Percentiles rank a stretch among this genome's conserved stretches.
Evolutionary conservation across 768 basidiomycete genomes (phyloP).

Genomic region (Udeniomyces megalosporus): DNA sequence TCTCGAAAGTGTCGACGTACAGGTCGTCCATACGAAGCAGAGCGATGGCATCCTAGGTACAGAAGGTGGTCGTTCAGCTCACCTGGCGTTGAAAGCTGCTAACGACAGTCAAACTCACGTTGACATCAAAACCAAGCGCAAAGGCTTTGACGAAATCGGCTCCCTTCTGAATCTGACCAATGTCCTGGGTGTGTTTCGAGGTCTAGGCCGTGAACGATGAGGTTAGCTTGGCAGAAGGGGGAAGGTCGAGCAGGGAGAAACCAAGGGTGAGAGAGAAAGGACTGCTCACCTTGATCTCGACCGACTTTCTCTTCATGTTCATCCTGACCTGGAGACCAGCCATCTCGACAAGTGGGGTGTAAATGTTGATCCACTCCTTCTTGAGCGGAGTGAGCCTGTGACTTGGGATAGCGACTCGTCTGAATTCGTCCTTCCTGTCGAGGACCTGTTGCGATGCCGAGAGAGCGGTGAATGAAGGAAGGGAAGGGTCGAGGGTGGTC

Average conservation of each 20-base stretch:
- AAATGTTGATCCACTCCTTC: slow-evolving; percentile 89
- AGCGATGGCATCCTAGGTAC: slow-evolving; percentile 71
- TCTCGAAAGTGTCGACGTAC: slow-evolving; percentile 95
- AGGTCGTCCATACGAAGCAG: slow-evolving; percentile 88
- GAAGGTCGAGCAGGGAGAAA: not conserved
- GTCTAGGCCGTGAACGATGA: slow-evolving; percentile 43
- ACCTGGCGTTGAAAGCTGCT: not conserved
- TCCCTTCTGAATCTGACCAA: slow-evolving; percentile 86
- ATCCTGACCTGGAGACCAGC: slow-evolving; percentile 89
- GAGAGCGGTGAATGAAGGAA: slow-evolving; percentile 12
- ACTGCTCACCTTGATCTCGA: slow-evolving; percentile 79
- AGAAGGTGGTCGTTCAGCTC: not conserved
- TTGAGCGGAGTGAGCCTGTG: slow-evolving; percentile 96
- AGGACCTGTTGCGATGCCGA: slow-evolving; percentile 24
- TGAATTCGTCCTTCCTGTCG: slow-evolving; percentile 39
- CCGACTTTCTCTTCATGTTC: slow-evolving; percentile 76
- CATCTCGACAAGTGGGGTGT: slow-evolving; percentile 88
- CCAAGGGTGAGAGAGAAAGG: slow-evolving; percentile 23
- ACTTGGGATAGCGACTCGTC: slow-evolving; percentile 80
- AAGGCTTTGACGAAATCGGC: slow-evolving; percentile 94
- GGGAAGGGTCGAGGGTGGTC: slow-evolving; percentile 9
- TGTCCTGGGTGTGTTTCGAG: slow-evolving; percentile 82
- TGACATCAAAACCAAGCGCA: slow-evolving; percentile 84
- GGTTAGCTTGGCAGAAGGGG: not conserved
- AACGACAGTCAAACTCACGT: slow-evolving; percentile 39